A percentile compares a stretch with the other conserved stretches of the same genome.
phyloP scores from a whole-genome alignment of 192 early-diverging fungal genomes.

The Coemansia sp. region DNA sequence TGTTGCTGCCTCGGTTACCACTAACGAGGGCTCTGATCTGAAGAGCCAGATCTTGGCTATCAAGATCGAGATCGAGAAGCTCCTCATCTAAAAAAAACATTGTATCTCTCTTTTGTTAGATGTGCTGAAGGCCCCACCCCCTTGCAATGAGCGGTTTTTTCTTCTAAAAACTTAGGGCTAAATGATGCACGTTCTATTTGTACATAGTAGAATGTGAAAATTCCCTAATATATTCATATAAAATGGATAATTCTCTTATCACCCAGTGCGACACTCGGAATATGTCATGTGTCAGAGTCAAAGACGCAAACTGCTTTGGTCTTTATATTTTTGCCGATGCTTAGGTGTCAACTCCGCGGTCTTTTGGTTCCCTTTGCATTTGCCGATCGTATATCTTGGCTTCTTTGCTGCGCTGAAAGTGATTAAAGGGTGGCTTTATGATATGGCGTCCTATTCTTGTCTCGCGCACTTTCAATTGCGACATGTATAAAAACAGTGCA shows the following conservation, averaged over 20 bases:
- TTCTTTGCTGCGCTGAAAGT: not conserved
- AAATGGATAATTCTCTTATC: not conserved
- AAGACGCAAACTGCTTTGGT: not conserved
- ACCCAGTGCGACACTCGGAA: not conserved
- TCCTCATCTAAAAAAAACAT: constrained; percentile 38
- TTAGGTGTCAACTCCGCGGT: not conserved
- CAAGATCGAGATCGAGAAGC: constrained; percentile 93
- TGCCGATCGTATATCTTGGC: not conserved
- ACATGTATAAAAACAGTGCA: not conserved
- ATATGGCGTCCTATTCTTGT: not conserved
- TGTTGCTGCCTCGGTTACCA: constrained; percentile 90
- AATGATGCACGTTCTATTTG: constrained; percentile 50
- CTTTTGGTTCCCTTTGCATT: not conserved
- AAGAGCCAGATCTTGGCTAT: constrained; percentile 88
- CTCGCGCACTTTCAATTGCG: not conserved
- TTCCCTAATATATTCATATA: constrained; percentile 1
- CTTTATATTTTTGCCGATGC: not conserved
- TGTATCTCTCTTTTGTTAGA: constrained; percentile 9
- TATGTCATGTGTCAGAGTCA: not conserved
- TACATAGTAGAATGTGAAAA: constrained; percentile 38
- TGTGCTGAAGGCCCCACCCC: constrained; percentile 33
- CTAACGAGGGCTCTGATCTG: constrained; percentile 96
- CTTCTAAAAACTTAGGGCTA: constrained; percentile 15
- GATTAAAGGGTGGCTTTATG: not conserved
- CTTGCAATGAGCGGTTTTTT: not conserved